phyloP scores from a whole-genome alignment of 2,329 filamentous ascomycete species.

The Talaromyces verruculosus region DNA sequence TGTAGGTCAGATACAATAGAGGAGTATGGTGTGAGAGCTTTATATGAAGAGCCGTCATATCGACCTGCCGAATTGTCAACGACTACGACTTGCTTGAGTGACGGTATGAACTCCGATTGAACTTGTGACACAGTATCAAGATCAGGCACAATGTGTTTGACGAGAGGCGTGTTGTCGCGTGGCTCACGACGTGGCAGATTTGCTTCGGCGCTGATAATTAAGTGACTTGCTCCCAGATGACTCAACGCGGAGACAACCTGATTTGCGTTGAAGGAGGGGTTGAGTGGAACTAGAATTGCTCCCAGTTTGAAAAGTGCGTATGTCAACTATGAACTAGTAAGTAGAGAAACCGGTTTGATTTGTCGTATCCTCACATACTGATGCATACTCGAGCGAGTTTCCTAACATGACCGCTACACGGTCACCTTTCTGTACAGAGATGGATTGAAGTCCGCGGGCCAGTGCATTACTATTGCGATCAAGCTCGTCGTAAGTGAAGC shows the following conservation, averaged over 20 bases:
- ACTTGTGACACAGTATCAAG: constrained; percentile 43
- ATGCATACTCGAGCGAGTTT: constrained; percentile 80
- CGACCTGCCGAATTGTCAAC: constrained; percentile 72
- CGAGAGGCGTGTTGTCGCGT: constrained; percentile 58
- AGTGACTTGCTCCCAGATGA: constrained; percentile 69
- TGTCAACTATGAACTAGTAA: constrained; percentile 49
- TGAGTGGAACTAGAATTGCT: constrained; percentile 84
- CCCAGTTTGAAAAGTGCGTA: constrained; percentile 94
- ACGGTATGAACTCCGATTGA: constrained; percentile 63
- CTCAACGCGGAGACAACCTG: constrained; percentile 77
- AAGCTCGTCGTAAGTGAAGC: constrained; percentile 71
- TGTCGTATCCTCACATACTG: constrained; percentile 48
- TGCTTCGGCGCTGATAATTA: constrained; percentile 85
- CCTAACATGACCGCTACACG: constrained; percentile 83
- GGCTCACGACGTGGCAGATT: constrained; percentile 70
- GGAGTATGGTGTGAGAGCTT: constrained; percentile 49
- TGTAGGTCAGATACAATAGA: constrained; percentile 47
- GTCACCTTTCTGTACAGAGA: constrained; percentile 78
- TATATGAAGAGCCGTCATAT: constrained; percentile 47
- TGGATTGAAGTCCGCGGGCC: constrained; percentile 65
- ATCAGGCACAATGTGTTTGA: constrained; percentile 56
- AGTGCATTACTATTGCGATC: constrained; percentile 74
- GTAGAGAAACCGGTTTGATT: not conserved
- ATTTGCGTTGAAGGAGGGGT: constrained; percentile 78
- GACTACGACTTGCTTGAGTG: constrained; percentile 68